These are phyloP conservation scores for Dactylellina cionopaga DNA, from an alignment of 2,329 filamentous ascomycete species.

Conservation along the genomic window DNA sequence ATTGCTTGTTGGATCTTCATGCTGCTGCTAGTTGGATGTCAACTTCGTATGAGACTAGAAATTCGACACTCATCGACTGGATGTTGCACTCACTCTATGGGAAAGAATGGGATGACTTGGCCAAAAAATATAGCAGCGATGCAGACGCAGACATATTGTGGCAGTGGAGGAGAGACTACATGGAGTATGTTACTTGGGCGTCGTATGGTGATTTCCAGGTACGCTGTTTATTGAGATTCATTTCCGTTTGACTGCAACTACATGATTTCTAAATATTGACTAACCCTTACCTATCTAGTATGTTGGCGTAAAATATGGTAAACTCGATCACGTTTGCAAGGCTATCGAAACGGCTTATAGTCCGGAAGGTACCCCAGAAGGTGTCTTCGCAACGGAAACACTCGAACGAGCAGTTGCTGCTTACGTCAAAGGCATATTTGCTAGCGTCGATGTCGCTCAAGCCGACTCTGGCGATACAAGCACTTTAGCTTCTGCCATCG, in stretches of 20 bases:
- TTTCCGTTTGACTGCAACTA: no score
- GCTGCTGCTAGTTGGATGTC: slow-evolving; percentile 45
- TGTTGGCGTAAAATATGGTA: slow-evolving; percentile 60
- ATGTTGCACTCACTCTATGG: slow-evolving; percentile 57
- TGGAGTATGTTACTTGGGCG: slow-evolving; percentile 34
- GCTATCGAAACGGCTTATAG: slow-evolving; percentile 59
- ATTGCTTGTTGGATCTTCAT: slow-evolving; percentile 53
- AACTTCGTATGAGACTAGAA: slow-evolving; percentile 49
- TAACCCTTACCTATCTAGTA: slow-evolving; percentile 57
- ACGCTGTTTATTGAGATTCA: no score
- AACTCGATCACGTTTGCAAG: slow-evolving; percentile 60
- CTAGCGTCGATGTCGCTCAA: background rate
- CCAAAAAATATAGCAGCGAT: background rate
- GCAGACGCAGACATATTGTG: slow-evolving; percentile 2
- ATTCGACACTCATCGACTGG: slow-evolving; percentile 59
- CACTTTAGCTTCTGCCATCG: background rate
- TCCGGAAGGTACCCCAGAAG: slow-evolving; percentile 55
- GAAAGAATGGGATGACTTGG: slow-evolving; percentile 6
- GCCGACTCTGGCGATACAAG: background rate
- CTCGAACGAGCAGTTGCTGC: slow-evolving; percentile 19
- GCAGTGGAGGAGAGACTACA: slow-evolving; percentile 18
- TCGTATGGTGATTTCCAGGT: slow-evolving; percentile 59
- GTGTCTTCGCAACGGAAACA: slow-evolving; percentile 18
- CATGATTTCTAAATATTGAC: slow-evolving; percentile 54
- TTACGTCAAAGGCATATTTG: background rate